These are phyloP conservation scores for Diutina mesorugosa DNA, from an alignment of 1,139 yeast species.

Conservation along the genomic window DNA sequence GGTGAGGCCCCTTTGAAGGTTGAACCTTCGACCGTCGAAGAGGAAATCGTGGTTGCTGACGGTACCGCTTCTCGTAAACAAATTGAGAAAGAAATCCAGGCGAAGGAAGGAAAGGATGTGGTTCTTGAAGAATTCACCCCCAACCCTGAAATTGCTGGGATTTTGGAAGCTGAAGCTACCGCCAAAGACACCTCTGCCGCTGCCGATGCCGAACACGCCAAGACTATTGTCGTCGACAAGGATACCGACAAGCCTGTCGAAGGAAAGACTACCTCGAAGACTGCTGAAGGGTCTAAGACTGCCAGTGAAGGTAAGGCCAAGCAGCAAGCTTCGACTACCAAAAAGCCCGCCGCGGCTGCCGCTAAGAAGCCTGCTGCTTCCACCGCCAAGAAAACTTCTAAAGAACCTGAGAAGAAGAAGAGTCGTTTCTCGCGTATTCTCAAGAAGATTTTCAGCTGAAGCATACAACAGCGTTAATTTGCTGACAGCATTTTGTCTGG, in stretches of 20 bases:
- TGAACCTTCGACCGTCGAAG: neutral
- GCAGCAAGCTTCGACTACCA: neutral
- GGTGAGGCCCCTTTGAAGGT: neutral
- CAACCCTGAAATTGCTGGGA: neutral
- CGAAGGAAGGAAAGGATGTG: neutral
- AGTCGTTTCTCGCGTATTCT: neutral
- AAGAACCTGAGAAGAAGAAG: neutral
- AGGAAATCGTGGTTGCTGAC: neutral
- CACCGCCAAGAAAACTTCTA: neutral
- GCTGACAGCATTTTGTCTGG: constrained; percentile 1
- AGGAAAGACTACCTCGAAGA: neutral
- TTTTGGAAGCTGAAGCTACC: neutral
- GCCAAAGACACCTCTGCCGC: neutral
- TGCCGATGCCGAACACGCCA: neutral
- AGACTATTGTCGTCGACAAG: neutral
- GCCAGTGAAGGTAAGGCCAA: neutral
- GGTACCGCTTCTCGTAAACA: neutral
- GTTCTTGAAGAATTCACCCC: constrained; percentile 1
- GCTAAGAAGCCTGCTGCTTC: neutral
- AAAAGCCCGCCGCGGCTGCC: neutral
- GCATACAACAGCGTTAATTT: neutral
- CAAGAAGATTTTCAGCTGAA: neutral
- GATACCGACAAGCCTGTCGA: neutral
- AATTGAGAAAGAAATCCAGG: neutral
- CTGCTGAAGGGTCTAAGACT: neutral